phyloP scores from a whole-genome alignment of 2,329 filamentous ascomycete species.

The Lizonia empirigonia region DNA sequence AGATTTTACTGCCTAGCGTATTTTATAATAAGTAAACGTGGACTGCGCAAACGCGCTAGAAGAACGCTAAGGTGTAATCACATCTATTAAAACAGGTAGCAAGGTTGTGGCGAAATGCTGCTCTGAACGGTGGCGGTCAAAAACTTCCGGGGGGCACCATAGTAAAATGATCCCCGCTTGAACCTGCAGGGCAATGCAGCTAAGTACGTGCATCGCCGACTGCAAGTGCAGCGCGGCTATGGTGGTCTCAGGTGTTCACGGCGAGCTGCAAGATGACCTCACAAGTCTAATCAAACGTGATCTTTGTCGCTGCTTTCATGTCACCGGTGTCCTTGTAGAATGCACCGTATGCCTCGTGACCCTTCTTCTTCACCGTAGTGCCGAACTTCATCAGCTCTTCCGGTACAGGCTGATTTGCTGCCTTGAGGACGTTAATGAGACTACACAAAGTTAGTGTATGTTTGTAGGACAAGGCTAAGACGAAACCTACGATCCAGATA shows the following conservation, averaged over 20 bases:
- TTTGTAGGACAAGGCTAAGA: slow-evolving; percentile 2
- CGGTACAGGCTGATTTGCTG: slow-evolving; percentile 88
- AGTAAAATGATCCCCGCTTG: slow-evolving; percentile 19
- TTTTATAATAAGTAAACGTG: too few relatives aligned
- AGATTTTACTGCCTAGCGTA: too few relatives aligned
- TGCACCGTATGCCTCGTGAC: slow-evolving; percentile 90
- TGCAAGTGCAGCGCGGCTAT: slow-evolving; percentile 5
- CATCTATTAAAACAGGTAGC: too few relatives aligned
- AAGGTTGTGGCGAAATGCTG: too few relatives aligned
- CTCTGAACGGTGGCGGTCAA: too few relatives aligned
- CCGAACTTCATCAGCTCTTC: slow-evolving; percentile 93
- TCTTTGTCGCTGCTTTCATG: slow-evolving; percentile 86
- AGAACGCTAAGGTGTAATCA: too few relatives aligned
- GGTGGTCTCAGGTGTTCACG: neutral
- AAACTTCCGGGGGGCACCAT: too few relatives aligned
- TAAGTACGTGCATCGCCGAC: slow-evolving; percentile 19
- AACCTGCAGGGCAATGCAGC: slow-evolving; percentile 23
- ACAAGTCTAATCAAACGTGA: slow-evolving; percentile 72
- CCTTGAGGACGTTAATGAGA: slow-evolving; percentile 91
- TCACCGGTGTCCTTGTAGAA: slow-evolving; percentile 92
- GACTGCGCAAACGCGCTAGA: too few relatives aligned
- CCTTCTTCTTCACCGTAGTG: slow-evolving; percentile 98
- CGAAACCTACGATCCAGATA: slow-evolving; percentile 79
- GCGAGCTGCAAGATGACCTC: slow-evolving; percentile 11
- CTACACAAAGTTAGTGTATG: slow-evolving; percentile 52